Conservation (phyloP, 805 yeast genomes). For the Peterozyma xylosa region DNA sequence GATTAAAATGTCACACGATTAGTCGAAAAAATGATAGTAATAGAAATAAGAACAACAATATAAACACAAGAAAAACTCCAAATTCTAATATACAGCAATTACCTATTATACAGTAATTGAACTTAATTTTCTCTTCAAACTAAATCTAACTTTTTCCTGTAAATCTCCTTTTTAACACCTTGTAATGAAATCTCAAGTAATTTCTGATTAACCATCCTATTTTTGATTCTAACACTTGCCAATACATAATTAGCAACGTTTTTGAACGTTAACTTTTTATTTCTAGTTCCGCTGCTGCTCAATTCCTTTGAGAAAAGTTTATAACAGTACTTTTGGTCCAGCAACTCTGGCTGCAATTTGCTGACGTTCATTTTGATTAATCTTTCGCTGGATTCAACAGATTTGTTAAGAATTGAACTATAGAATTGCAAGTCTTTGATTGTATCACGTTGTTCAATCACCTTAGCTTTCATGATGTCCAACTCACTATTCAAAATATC, state of each 20-base stretch:
- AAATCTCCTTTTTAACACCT: constrained; percentile 23
- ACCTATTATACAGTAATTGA: background rate
- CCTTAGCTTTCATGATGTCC: background rate
- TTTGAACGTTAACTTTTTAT: constrained; percentile 16
- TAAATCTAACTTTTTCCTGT: constrained; percentile 16
- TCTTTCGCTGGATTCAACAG: background rate
- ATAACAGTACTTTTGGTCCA: background rate
- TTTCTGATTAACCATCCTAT: constrained; percentile 22
- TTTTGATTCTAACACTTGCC: constrained; percentile 28
- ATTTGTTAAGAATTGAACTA: constrained; percentile 1
- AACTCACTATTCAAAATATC: background rate
- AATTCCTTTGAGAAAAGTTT: background rate
- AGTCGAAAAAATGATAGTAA: no score
- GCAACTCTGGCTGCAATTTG: background rate
- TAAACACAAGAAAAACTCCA: no score
- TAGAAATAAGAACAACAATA: no score
- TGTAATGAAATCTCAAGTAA: constrained; percentile 13
- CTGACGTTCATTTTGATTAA: constrained; percentile 1
- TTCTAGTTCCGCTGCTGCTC: background rate
- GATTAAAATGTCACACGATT: no score
- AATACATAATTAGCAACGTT: constrained; percentile 25
- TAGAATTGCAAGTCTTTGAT: constrained; percentile 5
- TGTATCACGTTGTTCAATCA: background rate
- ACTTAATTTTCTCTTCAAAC: background rate
- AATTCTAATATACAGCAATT: background rate